Evolutionary conservation across 1,284 basidiomycete genomes (phyloP), one percentile per base, ranked within the genome.

Genomic region (Trametes hirsuta): DNA sequence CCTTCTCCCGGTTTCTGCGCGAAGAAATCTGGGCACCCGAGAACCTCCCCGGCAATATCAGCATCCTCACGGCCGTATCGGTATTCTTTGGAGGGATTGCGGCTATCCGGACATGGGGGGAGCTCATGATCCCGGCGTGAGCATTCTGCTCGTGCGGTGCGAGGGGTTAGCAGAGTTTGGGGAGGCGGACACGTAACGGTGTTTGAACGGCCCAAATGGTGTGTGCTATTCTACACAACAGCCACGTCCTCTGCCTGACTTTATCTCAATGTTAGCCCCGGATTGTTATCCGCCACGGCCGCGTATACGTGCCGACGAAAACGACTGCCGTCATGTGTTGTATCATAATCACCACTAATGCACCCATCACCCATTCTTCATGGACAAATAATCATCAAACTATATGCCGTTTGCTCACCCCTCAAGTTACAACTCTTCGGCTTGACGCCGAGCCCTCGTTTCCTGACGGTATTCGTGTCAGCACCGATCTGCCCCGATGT

Each of bases 31-130:
- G 82, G 59, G 81, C 88, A 46, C 86, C 87, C 6, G 88, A 91
- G 65, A 91, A 92, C 73, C 67, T 88, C 22, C 76, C 81, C 14
- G 90, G 90, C 59, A 92, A 92, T 71, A 68, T 91, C 67, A 88
- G 80, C 69, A 82, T 92, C 63, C 65, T 85, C 40, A 84, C 85
- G 10, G 87, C 86, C 21, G 74, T 87, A 11, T 77, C 80, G 12
- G 73, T 91, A 61, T 92, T 92, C 68, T 74, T 84, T 22, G 87
- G 82, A 22, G 88, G 89, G 5, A 84, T 92, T 59, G 72, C 85
- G 50, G 81, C 77, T 11, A 81, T 86, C 35, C 81, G 90, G 73
- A 81, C 81, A 25, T 92, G 85, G 84, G 90, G 90, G n/a, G 88
- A 89, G 47, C 71, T 90, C 55, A 81, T 91, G 76, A 81, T 91